Evolutionary conservation across 2,329 filamentous ascomycete species (phyloP).

Genomic region (Rasamsonia emersonii): DNA sequence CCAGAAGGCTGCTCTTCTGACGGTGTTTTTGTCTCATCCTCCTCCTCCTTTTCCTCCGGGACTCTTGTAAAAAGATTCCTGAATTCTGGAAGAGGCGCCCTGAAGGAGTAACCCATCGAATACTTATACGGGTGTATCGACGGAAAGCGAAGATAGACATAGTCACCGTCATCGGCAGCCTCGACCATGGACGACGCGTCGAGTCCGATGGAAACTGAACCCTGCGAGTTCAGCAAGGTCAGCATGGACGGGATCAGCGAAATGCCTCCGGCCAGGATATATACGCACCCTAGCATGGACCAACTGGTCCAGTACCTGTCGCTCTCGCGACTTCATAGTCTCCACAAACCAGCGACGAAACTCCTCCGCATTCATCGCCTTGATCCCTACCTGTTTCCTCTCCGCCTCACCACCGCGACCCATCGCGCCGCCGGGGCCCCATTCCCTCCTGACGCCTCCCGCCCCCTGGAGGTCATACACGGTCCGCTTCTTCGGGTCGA

Average conservation of each 20-base stretch:
- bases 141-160: conserved; percentile 22
- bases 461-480: conserved; percentile 37
- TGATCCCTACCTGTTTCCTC: conserved; percentile 26
- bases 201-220: conserved; percentile 24
- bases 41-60: conserved; percentile 12
- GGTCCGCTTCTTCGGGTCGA: conserved; percentile 32
- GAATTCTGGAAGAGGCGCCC: conserved; percentile 23
- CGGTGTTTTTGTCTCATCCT: conserved; percentile 6
- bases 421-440: conserved; percentile 25
- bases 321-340: conserved; percentile 32
- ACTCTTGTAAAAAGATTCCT: conserved; percentile 11
- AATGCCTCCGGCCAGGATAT: not conserved
- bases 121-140: conserved; percentile 17
- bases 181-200: conserved; percentile 27
- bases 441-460: conserved; percentile 33
- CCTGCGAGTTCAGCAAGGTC: conserved; percentile 12
- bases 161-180: conserved; percentile 19
- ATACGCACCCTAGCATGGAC: conserved; percentile 29
- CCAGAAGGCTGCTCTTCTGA: conserved; percentile 8
- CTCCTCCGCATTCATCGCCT: conserved; percentile 28
- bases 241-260: not conserved
- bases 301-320: conserved; percentile 26
- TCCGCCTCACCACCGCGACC: conserved; percentile 21
- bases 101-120: conserved; percentile 26
- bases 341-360: conserved; percentile 35